A percentile compares a stretch with the other conserved stretches of the same genome.
Evolutionary conservation across 768 basidiomycete species (phyloP).

Genomic region (Saitozyma sp.): DNA sequence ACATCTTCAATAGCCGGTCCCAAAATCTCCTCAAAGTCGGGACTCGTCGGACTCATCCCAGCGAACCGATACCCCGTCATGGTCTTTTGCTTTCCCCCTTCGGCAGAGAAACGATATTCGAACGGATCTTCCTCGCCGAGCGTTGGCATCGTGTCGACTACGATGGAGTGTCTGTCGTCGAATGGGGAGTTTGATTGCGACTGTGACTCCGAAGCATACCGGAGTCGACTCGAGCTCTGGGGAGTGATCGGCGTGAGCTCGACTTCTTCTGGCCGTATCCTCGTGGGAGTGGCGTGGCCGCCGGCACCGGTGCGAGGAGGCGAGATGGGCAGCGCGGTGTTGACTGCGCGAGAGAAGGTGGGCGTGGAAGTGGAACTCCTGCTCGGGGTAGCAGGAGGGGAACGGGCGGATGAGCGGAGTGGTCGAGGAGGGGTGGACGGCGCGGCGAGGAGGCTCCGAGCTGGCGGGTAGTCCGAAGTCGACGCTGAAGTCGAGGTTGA

Average conservation of each 20-base stretch:
- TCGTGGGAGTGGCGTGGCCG: slow-evolving; percentile 7
- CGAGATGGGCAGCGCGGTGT: slow-evolving; percentile 33
- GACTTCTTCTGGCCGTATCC: slow-evolving; percentile 9
- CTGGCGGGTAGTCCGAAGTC: no score
- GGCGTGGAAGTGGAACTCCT: not conserved
- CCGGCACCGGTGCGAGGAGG: slow-evolving; percentile 20
- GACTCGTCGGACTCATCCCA: slow-evolving; percentile 15
- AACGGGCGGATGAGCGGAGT: not conserved
- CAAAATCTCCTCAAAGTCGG: slow-evolving; percentile 22
- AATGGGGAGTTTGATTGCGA: slow-evolving; percentile 32
- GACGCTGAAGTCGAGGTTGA: no score
- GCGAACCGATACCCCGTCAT: slow-evolving; percentile 36
- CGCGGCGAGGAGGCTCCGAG: no score
- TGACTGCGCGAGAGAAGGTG: slow-evolving; percentile 22
- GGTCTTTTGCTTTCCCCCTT: slow-evolving; percentile 18
- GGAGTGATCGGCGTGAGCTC: slow-evolving; percentile 15
- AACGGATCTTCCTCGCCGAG: slow-evolving; percentile 5
- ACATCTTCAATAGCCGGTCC: slow-evolving; percentile 1
- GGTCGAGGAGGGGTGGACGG: no score
- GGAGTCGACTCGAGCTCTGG: slow-evolving; percentile 11
- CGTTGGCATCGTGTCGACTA: slow-evolving; percentile 3
- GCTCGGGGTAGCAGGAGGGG: not conserved
- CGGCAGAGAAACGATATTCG: not conserved
- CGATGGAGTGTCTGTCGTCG: slow-evolving; percentile 41
- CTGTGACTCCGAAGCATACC: slow-evolving; percentile 5